Evolutionary conservation across 108 stramenopile genomes (phyloP).

Genomic region (Nitzschia inconspicua): DNA sequence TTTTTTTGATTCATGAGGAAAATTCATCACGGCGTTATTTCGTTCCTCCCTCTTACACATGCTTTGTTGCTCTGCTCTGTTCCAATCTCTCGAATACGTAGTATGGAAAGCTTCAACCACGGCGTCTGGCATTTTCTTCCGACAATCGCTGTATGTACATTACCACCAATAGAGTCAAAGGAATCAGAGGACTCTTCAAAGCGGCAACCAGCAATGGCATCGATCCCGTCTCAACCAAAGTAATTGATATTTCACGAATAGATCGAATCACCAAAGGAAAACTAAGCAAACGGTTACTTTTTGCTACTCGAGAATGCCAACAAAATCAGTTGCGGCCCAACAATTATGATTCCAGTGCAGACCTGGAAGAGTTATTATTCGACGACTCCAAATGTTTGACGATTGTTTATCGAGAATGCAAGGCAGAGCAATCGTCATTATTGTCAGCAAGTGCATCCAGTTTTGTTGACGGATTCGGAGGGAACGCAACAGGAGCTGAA

Average conservation of each 20-base stretch:
- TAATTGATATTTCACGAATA: conserved; percentile 56
- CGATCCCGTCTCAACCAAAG: conserved; percentile 21
- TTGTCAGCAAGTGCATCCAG: background rate
- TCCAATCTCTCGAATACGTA: background rate
- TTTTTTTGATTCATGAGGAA: background rate
- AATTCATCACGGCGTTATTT: background rate
- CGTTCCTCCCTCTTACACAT: background rate
- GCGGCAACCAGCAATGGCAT: conserved; percentile 3
- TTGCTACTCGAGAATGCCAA: no score
- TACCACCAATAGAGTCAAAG: conserved; percentile 49
- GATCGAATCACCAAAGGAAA: conserved; percentile 66
- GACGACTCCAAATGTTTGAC: conserved; percentile 16
- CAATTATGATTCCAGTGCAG: no score
- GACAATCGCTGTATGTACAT: conserved; percentile 62
- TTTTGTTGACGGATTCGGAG: no score
- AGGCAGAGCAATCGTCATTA: conserved; percentile 1
- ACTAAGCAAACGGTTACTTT: conserved; percentile 55
- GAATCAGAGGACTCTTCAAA: conserved; percentile 39
- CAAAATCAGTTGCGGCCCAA: background rate
- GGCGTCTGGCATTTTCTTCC: conserved; percentile 58
- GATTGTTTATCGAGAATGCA: conserved; percentile 13
- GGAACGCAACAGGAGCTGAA: conserved; percentile 11
- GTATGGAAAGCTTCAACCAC: conserved; percentile 69
- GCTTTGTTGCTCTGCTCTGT: background rate
- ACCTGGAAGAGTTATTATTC: background rate